Evolutionary conservation across 2,329 filamentous ascomycete species (phyloP), one percentile per base, ranked within the genome.

Genomic region (Teratosphaeria epicoccoides): DNA sequence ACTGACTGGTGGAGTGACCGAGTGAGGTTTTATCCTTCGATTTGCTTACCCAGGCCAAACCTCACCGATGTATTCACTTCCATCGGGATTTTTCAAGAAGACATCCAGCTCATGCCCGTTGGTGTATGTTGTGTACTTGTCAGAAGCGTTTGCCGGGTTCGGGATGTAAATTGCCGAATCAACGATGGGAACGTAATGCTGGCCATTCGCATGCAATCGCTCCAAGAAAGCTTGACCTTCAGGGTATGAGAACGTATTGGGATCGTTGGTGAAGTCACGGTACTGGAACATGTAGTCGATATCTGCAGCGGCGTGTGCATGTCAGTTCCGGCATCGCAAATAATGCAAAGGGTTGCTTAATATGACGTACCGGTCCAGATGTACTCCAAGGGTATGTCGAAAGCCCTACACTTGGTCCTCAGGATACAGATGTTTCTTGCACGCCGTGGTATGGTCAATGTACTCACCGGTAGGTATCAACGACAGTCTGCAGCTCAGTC

Each of bases 131-230:
- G 59, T 71, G 63, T 82, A 86, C 44, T 74, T 75, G 66, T 88
- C 85, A 33, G 74, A 80, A 1, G 73, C 72, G 61, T 88, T 48
- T 6, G 24, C 28, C 17, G 46, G 46, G 14, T 48, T 37, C 11
- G 46, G 46, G 24, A 80, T 78, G 63, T 89, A 89, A 51, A 86
- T 84, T n/a, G 74, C 79, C 6, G 74, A 70, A 60, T 83, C 80
- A 2, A 83, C 74, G 51, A 83, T 83, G 0, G 79, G 79, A 10
- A 82, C 70, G 54, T 79, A 83, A 57, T 81, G 77, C 54, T 78
- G 78, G 25, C 76, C 74, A 55, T 73, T 72, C 3, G 68, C 69
- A 60, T 81, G 77, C 2, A 83, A 66, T 33, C 71, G 68, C 4
- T 70, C 66, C 28, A 83, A 66, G 58, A 83, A 81, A 1, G 71